Percentiles rank a stretch among this genome's conserved stretches.
These are phyloP conservation scores for Phaffia australis DNA, from an alignment of 768 basidiomycete genomes.

Conservation along the genomic window DNA sequence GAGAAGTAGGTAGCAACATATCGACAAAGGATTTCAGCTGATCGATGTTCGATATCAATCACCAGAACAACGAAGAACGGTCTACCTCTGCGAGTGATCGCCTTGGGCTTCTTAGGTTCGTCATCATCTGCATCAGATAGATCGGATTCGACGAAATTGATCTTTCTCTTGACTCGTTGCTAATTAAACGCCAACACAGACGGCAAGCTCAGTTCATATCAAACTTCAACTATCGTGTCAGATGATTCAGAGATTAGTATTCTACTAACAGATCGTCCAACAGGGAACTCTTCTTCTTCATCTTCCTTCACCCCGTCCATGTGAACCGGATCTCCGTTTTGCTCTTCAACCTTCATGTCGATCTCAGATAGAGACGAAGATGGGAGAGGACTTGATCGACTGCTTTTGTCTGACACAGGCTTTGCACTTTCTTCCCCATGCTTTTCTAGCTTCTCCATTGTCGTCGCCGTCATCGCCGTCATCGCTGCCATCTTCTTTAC, in stretches of 20 bases:
- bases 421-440: too few relatives aligned
- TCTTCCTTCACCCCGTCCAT: constrained; percentile 11
- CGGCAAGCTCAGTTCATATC: too few relatives aligned
- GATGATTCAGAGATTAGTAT: background rate
- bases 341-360: background rate
- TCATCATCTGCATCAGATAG: constrained; percentile 7
- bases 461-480: too few relatives aligned
- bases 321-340: constrained; percentile 7
- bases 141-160: constrained; percentile 13
- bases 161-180: constrained; percentile 19
- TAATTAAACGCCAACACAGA: background rate
- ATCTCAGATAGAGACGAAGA: background rate
- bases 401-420: too few relatives aligned
- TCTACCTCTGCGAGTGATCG: background rate
- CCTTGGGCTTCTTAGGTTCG: background rate
- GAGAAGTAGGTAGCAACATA: background rate
- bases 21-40: background rate
- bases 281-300: background rate
- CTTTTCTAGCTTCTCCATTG: too few relatives aligned
- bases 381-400: too few relatives aligned
- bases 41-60: background rate
- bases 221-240: background rate
- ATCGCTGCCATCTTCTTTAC: too few relatives aligned
- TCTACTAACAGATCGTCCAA: background rate
- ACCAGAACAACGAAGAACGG: background rate